These are phyloP conservation scores for Cetradonia linearis DNA, from an alignment of 495 filamentous ascomycete species.

Conservation along the genomic window DNA sequence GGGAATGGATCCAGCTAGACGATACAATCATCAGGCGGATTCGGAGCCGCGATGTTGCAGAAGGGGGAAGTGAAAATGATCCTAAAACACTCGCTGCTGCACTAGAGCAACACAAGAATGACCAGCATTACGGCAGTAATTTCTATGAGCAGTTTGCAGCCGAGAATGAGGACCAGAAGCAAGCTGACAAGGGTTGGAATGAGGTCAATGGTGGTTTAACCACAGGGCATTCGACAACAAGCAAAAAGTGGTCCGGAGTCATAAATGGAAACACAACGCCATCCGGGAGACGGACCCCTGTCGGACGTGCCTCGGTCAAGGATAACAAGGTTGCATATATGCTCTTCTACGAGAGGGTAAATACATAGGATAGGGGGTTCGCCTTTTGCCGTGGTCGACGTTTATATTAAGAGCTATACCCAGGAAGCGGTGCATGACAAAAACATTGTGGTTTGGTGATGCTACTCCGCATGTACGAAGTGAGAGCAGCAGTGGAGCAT, in stretches of 20 bases:
- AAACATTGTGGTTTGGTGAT: constrained; percentile 14
- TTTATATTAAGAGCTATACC: constrained; percentile 5
- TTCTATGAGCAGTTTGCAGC: constrained; percentile 61
- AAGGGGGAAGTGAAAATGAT: constrained; percentile 71
- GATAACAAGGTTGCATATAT: constrained; percentile 97
- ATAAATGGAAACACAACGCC: constrained; percentile 53
- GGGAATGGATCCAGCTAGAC: constrained; percentile 91
- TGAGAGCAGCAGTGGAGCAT: neutral
- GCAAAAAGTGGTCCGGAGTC: constrained; percentile 54
- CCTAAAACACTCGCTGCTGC: constrained; percentile 56
- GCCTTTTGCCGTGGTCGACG: neutral
- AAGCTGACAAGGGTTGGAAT: constrained; percentile 69
- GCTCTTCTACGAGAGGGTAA: constrained; percentile 80
- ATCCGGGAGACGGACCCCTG: constrained; percentile 50
- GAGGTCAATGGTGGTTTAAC: constrained; percentile 60
- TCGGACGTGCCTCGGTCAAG: constrained; percentile 59
- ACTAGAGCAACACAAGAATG: constrained; percentile 53
- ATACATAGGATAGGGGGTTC: neutral
- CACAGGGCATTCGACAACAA: constrained; percentile 26
- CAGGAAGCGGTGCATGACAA: constrained; percentile 6
- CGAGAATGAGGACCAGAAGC: constrained; percentile 43
- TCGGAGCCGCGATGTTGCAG: constrained; percentile 80
- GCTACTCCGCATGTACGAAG: constrained; percentile 10
- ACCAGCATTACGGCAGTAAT: constrained; percentile 46
- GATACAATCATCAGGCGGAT: constrained; percentile 85